Percentiles rank a stretch among this genome's conserved stretches.
phyloP scores from a whole-genome alignment of 2,329 filamentous ascomycete genomes.

The Fusarium tjaetaba region DNA sequence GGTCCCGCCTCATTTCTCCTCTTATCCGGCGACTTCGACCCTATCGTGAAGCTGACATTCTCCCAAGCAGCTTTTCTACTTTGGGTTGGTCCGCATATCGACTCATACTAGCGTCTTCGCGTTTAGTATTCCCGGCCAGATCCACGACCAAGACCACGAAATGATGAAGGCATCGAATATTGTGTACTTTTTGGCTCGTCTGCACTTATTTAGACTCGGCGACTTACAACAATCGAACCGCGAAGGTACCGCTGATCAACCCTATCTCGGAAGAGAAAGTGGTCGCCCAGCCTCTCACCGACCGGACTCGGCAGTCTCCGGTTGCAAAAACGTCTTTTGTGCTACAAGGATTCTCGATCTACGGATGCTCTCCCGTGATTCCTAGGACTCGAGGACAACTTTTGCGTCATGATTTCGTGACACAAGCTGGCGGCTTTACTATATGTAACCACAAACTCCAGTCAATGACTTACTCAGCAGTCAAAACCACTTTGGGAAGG shows the following conservation, averaged over 20 bases:
- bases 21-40: constrained; percentile 10
- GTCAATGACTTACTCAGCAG: neutral
- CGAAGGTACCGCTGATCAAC: neutral
- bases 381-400: neutral
- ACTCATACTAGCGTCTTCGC: constrained; percentile 32
- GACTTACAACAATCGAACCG: neutral
- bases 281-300: neutral
- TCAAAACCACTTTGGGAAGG: neutral
- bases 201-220: constrained; percentile 11
- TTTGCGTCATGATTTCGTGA: constrained; percentile 13
- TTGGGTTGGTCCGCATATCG: constrained; percentile 22
- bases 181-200: neutral
- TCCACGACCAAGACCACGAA: constrained; percentile 22
- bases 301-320: constrained; percentile 2
- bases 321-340: neutral
- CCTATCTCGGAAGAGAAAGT: neutral
- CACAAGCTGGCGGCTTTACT: neutral
- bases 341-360: constrained; percentile 1
- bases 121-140: constrained; percentile 4
- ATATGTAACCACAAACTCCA: neutral
- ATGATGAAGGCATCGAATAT: constrained; percentile 1
- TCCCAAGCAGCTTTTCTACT: constrained; percentile 22
- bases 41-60: constrained; percentile 28
- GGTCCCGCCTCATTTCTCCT: constrained; percentile 26
- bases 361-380: neutral